phyloP scores from a whole-genome alignment of 2,329 filamentous ascomycete species.

The Ophiostoma sp. region DNA sequence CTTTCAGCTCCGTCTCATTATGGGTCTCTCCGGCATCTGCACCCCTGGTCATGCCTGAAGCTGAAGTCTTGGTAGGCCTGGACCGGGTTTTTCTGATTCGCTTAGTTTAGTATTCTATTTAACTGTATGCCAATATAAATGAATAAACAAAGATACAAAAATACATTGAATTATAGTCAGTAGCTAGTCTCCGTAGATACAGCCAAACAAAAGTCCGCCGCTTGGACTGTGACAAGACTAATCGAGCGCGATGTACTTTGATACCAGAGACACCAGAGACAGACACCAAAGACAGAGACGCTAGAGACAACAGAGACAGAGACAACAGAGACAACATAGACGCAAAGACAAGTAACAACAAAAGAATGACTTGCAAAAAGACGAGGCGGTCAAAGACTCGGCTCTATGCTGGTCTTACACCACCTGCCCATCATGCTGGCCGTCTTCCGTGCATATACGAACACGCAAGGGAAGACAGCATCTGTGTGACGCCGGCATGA shows the following conservation, averaged over 20 bases:
- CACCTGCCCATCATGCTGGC: background rate
- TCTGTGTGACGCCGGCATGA: background rate
- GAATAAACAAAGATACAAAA: background rate
- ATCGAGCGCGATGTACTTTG: background rate
- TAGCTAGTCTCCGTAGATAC: background rate
- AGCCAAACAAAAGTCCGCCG: background rate
- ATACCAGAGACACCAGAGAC: background rate
- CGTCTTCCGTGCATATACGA: slow-evolving; percentile 6
- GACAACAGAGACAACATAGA: background rate
- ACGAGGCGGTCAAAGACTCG: background rate
- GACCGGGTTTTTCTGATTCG: background rate
- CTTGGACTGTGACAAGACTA: background rate
- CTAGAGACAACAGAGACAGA: background rate
- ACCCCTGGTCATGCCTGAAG: background rate
- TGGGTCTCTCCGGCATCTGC: background rate
- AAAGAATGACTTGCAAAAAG: background rate
- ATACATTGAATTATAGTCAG: background rate
- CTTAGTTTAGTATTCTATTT: background rate
- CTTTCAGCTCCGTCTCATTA: background rate
- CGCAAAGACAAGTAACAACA: background rate
- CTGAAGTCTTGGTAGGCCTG: slow-evolving; percentile 2
- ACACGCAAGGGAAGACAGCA: background rate
- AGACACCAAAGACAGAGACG: background rate
- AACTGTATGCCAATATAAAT: background rate
- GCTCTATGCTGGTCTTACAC: background rate